These are phyloP conservation scores for Amauroascus niger DNA, from an alignment of 2,329 filamentous ascomycete species.

Conservation along the genomic window DNA sequence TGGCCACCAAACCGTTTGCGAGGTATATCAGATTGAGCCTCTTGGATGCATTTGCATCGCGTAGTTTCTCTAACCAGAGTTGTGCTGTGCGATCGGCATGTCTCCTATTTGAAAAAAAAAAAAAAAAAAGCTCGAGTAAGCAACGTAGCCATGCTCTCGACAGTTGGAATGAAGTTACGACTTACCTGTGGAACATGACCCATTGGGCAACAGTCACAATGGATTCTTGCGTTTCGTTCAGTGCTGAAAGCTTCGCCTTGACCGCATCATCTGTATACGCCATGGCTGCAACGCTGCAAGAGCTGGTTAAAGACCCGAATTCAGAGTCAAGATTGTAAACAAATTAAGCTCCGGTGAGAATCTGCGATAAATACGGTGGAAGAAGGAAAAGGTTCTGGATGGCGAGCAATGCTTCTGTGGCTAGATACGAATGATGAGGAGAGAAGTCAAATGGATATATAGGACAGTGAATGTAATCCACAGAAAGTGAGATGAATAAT, in stretches of 20 bases:
- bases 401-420: neutral
- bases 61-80: conserved; percentile 82
- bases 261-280: conserved; percentile 94
- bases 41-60: conserved; percentile 76
- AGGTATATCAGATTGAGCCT: conserved; percentile 87
- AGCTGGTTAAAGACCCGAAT: neutral
- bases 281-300: conserved; percentile 46
- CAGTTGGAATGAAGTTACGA: conserved; percentile 17
- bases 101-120: conserved; percentile 47
- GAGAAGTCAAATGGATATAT: neutral
- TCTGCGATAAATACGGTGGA: neutral
- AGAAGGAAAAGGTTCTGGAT: neutral
- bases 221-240: conserved; percentile 96
- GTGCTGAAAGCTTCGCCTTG: conserved; percentile 81
- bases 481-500: neutral
- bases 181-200: conserved; percentile 97
- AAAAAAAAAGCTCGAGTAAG: conserved; percentile 4
- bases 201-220: conserved; percentile 95
- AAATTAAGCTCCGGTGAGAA: neutral
- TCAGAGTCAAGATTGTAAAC: neutral
- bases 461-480: neutral
- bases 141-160: neutral
- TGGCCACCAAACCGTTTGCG: conserved; percentile 63
- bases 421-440: neutral
- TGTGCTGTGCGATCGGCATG: conserved; percentile 86